Conservation (phyloP, 495 filamentous ascomycete genomes). For the Talaromyces liani region DNA sequence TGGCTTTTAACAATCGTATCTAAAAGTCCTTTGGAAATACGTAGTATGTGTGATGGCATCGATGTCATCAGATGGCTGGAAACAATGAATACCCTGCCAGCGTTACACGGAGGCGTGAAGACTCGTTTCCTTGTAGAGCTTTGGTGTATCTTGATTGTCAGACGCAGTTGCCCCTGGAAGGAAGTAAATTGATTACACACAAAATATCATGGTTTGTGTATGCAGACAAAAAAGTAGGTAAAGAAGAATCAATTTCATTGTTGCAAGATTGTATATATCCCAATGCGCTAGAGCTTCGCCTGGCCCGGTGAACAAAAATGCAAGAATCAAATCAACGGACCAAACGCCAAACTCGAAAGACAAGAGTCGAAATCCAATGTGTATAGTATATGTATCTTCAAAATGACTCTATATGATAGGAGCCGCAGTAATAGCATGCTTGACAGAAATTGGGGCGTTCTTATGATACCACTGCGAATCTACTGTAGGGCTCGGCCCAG, state of each 20-base stretch:
- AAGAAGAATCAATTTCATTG: not conserved
- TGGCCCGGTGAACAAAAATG: not conserved
- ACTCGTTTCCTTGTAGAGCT: not conserved
- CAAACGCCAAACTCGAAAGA: not conserved
- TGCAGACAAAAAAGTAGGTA: too few relatives aligned
- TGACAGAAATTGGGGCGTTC: not conserved
- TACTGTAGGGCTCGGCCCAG: not conserved
- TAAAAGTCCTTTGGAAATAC: too few relatives aligned
- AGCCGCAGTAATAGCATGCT: not conserved
- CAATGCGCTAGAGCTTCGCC: not conserved
- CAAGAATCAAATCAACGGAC: not conserved
- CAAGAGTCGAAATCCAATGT: not conserved
- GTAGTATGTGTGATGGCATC: too few relatives aligned
- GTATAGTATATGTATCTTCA: not conserved
- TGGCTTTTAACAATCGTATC: too few relatives aligned
- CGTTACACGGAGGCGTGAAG: too few relatives aligned
- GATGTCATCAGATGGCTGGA: too few relatives aligned
- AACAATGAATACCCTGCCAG: too few relatives aligned
- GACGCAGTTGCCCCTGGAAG: not conserved
- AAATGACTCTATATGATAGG: not conserved
- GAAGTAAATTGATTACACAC: not conserved
- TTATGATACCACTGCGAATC: not conserved
- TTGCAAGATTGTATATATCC: not conserved
- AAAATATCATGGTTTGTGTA: not conserved
- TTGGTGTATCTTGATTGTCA: not conserved